Evolutionary conservation across 306 rosid species (phyloP), one percentile per base, ranked within the genome.

Genomic region (Alnus glutinosa): DNA sequence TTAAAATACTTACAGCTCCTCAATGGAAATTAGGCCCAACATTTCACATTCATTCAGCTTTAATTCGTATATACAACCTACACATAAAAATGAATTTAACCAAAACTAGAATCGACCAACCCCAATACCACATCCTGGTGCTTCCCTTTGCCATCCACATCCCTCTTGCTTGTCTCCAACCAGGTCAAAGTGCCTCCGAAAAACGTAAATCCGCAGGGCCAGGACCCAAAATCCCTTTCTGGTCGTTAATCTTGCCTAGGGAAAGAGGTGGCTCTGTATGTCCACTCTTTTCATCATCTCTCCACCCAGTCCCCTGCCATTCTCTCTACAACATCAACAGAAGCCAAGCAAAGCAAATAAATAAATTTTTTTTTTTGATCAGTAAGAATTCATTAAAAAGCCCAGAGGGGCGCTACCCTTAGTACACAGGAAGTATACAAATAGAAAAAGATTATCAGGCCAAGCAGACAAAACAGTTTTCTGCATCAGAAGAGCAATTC

Each of bases 201-300:
- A 89, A 95, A 70, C 98, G 96, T 78, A 95, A 79, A 88, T 95
- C 99, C 4, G 98, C 97, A 34, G 99, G 99, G 78, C 99, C 99
- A 63, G 98, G 99, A 71, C 99, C 99, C 86, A 95, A 86, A 64
- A 95, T 95, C 63, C 99, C 99, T 78, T 93, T 95, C 73, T 95
- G 98, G 80, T 95, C 98, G 55, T 97, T 95, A 36, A 95, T 95
- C 89, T 89, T 93, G 61, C 98, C 97, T 69, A 95, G 85, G 52
- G 94, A 93, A 71, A 85, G 84, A 64, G 88, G 83, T 30, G 85
- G 92, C 61, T 88, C 89, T 28, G 73, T 71, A 23, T 73, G 89
- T 18, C 70, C 90, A 74, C 75, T 85, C 49, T 86, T 83, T 78
- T 92, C 98, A 32, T 95, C 98, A 23, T 95, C 99, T 78, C 88